Base-by-base conservation (phyloP, 495 filamentous ascomycete genomes). In the Hypoxylon fragiforme region DNA sequence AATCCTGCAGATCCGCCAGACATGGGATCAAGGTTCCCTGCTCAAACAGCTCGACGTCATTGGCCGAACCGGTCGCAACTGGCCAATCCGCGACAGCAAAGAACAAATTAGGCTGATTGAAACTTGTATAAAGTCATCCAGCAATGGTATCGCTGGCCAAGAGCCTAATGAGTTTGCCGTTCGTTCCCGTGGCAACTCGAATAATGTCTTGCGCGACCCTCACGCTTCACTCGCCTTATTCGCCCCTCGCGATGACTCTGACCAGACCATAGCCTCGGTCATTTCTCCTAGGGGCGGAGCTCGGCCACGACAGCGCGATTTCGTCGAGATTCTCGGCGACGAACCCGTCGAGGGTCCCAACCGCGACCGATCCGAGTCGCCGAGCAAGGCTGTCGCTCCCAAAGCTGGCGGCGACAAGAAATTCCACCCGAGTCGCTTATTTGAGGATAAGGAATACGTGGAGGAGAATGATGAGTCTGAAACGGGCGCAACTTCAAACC, bases 1-100 rank as follows among this genome's bases (percentile, higher is more conserved):
- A 68, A 96, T 98, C 69, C 71, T 80, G 56, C 88, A 90, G 63
- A 86, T 96, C 59, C 87, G 91, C 45, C 83, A 92, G 51, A 88
- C 87, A 69, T 98, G 94, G 94, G 94, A 98, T 67, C 95, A 97
- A 71, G 92, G 84, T 19, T 90, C 90, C 44, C 81, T 97, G 7
- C 79, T 98, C 53, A 97, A 94, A 72, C 86, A 92, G 66, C 82
- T 97, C 44, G 91, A 96, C 60, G 85, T 96, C 22, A 97, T 98
- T 71, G 94, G 94, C 49, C 82, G 83, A 59, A 85, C 88, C 19
- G 89, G 87, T 37, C 87, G 85, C 63, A 90, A 87, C 65, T 98
- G 94, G 94, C 94, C 94, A 14, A 92, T 98, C 70, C 88, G 85
- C 52, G 91, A 96, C 64, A 88, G 87, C 49, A 86, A 83, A 57